Conservation (phyloP, 129 eudicot species). For the Logfia minima region DNA sequence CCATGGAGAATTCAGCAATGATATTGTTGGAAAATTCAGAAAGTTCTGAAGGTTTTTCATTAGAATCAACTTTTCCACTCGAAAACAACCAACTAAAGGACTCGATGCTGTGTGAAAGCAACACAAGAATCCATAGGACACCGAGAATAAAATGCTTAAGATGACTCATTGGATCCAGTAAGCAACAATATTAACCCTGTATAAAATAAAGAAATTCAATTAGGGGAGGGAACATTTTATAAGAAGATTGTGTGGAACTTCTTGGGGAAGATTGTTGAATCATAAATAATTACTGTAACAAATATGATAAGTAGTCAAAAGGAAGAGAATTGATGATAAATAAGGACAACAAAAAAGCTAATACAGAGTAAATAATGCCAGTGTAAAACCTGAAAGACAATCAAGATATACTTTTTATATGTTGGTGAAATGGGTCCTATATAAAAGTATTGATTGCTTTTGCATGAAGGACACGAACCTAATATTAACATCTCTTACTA, state of each 20-base stretch:
- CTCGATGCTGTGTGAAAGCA: constrained; percentile 36
- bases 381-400: background rate
- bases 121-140: constrained; percentile 38
- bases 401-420: background rate
- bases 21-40: constrained; percentile 13
- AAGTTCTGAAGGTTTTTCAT: constrained; percentile 21
- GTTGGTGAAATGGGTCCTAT: background rate
- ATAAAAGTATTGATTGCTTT: constrained; percentile 14
- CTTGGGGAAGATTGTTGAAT: constrained; percentile 7
- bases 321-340: background rate
- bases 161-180: constrained; percentile 23
- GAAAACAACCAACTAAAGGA: constrained; percentile 54
- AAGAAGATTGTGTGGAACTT: constrained; percentile 17
- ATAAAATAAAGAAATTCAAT: background rate
- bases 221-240: background rate
- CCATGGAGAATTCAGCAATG: constrained; percentile 61
- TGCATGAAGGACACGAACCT: constrained; percentile 18
- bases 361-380: constrained; percentile 2
- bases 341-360: background rate
- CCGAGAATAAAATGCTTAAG: background rate
- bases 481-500: background rate
- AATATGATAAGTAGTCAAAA: background rate
- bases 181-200: constrained; percentile 10
- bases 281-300: background rate
- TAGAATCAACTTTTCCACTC: constrained; percentile 21